Evolutionary conservation across 371 early-diverging fungal genomes (phyloP), one percentile per base, ranked within the genome.

Genomic region (Mortierella sp.): DNA sequence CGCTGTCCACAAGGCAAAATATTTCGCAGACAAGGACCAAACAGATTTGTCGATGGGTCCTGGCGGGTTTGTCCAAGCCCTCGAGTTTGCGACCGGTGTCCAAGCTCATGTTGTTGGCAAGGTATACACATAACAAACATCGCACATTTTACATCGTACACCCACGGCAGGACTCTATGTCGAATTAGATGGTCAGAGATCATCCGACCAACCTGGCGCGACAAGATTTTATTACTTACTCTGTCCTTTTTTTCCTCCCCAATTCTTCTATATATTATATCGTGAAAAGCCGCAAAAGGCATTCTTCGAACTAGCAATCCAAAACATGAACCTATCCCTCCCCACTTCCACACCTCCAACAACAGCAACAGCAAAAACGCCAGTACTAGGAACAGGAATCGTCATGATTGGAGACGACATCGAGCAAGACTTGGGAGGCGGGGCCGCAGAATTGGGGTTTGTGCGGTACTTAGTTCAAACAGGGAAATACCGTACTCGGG

Each of bases 361-460:
- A 11, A 34, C 78, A 54, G 47, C 75, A 90, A 88, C 52, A 87
- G 79, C 82, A 63, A n/a, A n/a, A n/a, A n/a, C n/a, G n/a, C n/a
- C n/a, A n/a, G n/a, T n/a, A n/a, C 79, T 19, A 81, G 80, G 42
- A 55, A 57, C 24, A 19, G 75, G 75, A 6, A 95, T 95, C 38
- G 95, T 94, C 0, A 96, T 96, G 90, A 94, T 97, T 74, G 97
- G 97, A 44, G 97, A 97, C 78, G 96, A 96, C 75, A 94, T 96
- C 7, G 88, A 90, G 10, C 94, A 94, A 73, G 97, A 97, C 82
- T 90, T 97, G 5, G 95, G 95, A 24, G 96, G 92, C 31, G 96
- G 95, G 10, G 97, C 97, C 2, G 84, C 90, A 48, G 94, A 91
- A 34, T 87, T 95, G 42, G 95, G 96, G 0, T 88, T 97, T 48